These are phyloP conservation scores for Holtermannia corniformis DNA, from an alignment of 768 basidiomycete genomes.

Conservation along the genomic window DNA sequence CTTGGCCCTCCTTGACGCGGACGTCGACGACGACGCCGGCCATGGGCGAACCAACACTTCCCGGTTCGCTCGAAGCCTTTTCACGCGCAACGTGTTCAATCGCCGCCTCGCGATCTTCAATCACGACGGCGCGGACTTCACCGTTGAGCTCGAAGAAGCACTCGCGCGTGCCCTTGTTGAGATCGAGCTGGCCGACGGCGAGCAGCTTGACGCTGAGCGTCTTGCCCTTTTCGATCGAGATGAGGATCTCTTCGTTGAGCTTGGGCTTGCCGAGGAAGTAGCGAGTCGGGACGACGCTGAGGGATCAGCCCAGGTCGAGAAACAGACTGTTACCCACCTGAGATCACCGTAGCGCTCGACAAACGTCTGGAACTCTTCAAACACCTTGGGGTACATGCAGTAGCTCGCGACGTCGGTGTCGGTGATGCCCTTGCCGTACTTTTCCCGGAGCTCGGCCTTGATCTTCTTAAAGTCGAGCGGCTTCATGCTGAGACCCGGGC, in stretches of 20 bases:
- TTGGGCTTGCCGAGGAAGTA: constrained; percentile 92
- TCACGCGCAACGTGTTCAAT: constrained; percentile 91
- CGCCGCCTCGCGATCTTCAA: constrained; percentile 95
- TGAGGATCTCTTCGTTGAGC: constrained; percentile 91
- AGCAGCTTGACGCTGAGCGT: constrained; percentile 91
- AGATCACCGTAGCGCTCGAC: constrained; percentile 91
- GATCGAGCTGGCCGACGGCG: constrained; percentile 87
- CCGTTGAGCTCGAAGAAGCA: constrained; percentile 99
- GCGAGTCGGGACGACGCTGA: constrained; percentile 88
- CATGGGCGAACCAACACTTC: constrained; percentile 96
- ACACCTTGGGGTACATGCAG: constrained; percentile 98
- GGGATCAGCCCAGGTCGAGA: neutral
- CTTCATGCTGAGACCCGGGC: constrained; percentile 78
- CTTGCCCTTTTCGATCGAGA: constrained; percentile 76
- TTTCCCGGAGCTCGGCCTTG: constrained; percentile 82
- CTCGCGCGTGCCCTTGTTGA: constrained; percentile 83
- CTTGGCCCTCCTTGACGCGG: constrained; percentile 91
- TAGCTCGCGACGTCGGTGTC: constrained; percentile 88
- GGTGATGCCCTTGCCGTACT: constrained; percentile 89
- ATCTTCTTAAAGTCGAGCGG: constrained; percentile 94
- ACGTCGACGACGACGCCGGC: constrained; percentile 93
- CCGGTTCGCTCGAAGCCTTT: constrained; percentile 85
- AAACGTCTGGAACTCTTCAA: constrained; percentile 93
- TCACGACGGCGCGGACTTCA: constrained; percentile 88
- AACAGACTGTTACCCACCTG: constrained; percentile 50